Conservation (phyloP, 768 basidiomycete genomes). For the Sistotremastrum niveocremeum region DNA sequence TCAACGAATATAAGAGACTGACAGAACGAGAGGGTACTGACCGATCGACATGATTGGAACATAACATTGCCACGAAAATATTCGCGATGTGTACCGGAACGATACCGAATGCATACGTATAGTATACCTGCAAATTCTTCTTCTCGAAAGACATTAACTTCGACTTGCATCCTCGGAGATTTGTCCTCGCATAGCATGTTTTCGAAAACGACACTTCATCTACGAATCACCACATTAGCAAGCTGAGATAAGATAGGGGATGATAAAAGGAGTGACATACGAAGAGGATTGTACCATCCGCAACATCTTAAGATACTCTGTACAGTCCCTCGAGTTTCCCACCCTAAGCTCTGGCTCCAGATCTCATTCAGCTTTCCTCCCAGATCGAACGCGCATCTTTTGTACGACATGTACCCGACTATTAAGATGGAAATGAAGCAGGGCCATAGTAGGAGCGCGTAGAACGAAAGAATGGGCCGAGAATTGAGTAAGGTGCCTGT, state of each 20-base stretch:
- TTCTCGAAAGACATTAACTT: constrained; percentile 42
- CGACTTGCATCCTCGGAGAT: constrained; percentile 56
- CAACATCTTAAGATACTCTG: constrained; percentile 55
- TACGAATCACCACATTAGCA: constrained; percentile 1
- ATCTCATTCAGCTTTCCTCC: constrained; percentile 53
- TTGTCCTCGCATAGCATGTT: constrained; percentile 46
- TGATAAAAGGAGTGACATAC: constrained; percentile 10
- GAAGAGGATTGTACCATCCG: constrained; percentile 47
- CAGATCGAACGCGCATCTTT: constrained; percentile 43
- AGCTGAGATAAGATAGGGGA: not conserved
- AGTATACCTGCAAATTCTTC: constrained; percentile 30
- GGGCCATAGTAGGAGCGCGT: constrained; percentile 57
- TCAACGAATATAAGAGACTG: not conserved
- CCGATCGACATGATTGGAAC: constrained; percentile 47
- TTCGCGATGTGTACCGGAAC: constrained; percentile 48
- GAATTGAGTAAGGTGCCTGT: constrained; percentile 52
- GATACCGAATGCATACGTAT: constrained; percentile 39
- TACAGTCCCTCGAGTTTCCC: constrained; percentile 42
- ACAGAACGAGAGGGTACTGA: constrained; percentile 2
- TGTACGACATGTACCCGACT: constrained; percentile 53
- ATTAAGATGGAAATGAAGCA: constrained; percentile 40
- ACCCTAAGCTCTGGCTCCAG: constrained; percentile 36
- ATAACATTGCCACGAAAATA: constrained; percentile 45
- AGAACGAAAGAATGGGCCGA: constrained; percentile 51
- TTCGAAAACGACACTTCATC: constrained; percentile 44